phyloP scores from a whole-genome alignment of 306 rosid genomes.

The Gillenia trifoliata region DNA sequence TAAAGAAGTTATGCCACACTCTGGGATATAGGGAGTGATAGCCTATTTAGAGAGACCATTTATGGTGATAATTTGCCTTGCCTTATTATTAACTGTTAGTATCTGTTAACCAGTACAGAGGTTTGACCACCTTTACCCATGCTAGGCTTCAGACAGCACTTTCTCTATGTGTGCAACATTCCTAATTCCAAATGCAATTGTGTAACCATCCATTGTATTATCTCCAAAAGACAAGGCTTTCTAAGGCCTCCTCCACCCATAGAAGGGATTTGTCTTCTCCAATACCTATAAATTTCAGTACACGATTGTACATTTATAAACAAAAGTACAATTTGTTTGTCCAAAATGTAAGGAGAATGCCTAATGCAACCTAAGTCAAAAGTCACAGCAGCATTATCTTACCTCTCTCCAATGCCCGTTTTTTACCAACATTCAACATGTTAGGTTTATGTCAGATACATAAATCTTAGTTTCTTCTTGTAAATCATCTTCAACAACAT shows the following conservation, averaged over 20 bases:
- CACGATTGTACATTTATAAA: slow-evolving; percentile 25
- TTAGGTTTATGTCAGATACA: slow-evolving; percentile 84
- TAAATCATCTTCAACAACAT: slow-evolving; percentile 46
- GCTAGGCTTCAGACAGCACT: slow-evolving; percentile 74
- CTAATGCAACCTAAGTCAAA: neutral
- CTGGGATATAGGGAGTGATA: neutral
- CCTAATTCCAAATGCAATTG: slow-evolving; percentile 95
- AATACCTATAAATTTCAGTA: slow-evolving; percentile 44
- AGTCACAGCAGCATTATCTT: slow-evolving; percentile 16
- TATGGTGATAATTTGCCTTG: neutral
- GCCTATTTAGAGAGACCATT: neutral
- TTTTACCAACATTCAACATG: slow-evolving; percentile 85
- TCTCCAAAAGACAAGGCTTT: slow-evolving; percentile 57
- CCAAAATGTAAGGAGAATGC: neutral
- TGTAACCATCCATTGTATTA: slow-evolving; percentile 91
- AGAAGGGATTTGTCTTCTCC: slow-evolving; percentile 65
- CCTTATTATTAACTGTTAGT: neutral
- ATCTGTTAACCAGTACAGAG: neutral
- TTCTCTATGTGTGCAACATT: slow-evolving; percentile 94
- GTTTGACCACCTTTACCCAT: slow-evolving; percentile 48
- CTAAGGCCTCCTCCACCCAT: slow-evolving; percentile 92
- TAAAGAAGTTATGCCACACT: neutral
- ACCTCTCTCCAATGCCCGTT: slow-evolving; percentile 71
- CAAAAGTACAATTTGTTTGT: slow-evolving; percentile 9
- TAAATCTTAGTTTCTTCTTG: slow-evolving; percentile 67